Evolutionary conservation across 2,329 filamentous ascomycete species (phyloP), one percentile per base, ranked within the genome.

Genomic region (Aspergillus caelatus): DNA sequence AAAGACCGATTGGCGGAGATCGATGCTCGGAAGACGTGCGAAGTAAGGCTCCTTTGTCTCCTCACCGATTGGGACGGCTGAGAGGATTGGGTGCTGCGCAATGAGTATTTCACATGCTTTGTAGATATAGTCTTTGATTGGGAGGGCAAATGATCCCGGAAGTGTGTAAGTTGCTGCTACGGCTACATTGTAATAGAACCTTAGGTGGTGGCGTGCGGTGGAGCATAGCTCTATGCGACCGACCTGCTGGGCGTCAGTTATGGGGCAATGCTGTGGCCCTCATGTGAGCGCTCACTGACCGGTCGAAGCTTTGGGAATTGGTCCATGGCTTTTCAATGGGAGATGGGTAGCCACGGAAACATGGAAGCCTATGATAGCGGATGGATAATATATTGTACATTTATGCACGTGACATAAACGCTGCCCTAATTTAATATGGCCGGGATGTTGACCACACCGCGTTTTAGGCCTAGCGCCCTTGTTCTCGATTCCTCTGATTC

Each of bases 171-270:
- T 75, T 55, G 77, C 80, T 26, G 78, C 73, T 28, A 82, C 70
- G 9, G 74, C 78, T 30, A 81, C 78, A 66, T 82, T 84, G 57
- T 75, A 75, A 70, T 82, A 84, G 57, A 81, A 79, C 0, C 74
- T 73, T 3, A 81, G 65, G 56, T 80, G 71, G 58, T 84, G 80
- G 41, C 79, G 76, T 10, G 76, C 67, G 2, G 80, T 81, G 7
- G 80, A 82, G 67, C 77, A 80, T 53, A 79, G 77, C 70, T 84
- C 82, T 46, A 82, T 68, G 26, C 73, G 74, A 50, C 52, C 52
- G 52, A 55, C 81, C 80, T 82, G 55, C 71, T 34, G 41, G 39
- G 54, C 26, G 50, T 64, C 32, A 64, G 57, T 60, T 28, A 12
- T 45, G 36, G 14, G 43, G 23, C 6, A n/a, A 43, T 54, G 16